A percentile compares a stretch with the other conserved stretches of the same genome.
Conservation (phyloP, 768 basidiomycete species). For the Phylloporus rhodoxanthus region DNA sequence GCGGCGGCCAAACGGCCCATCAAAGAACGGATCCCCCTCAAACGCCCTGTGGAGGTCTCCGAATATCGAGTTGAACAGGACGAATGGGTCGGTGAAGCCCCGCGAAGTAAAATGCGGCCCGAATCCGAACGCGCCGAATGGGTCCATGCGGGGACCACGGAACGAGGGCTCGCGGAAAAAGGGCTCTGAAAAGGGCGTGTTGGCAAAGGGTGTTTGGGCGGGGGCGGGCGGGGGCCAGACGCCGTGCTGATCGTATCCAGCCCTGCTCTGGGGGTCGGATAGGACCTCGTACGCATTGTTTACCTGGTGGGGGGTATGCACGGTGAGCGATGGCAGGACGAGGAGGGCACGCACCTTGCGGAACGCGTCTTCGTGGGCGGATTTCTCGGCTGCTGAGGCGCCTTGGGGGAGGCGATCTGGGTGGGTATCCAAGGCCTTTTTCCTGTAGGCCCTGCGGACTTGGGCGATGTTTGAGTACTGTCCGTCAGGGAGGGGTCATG, state of each 20-base stretch:
- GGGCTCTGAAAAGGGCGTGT: slow-evolving; percentile 17
- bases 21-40: slow-evolving; percentile 32
- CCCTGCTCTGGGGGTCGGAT: slow-evolving; percentile 53
- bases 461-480: slow-evolving; percentile 4
- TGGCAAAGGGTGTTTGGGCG: slow-evolving; percentile 8
- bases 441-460: slow-evolving; percentile 80
- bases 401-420: slow-evolving; percentile 63
- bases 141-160: slow-evolving; percentile 24
- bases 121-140: slow-evolving; percentile 18
- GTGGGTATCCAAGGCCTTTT: slow-evolving; percentile 65
- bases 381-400: slow-evolving; percentile 54
- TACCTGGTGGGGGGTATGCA: slow-evolving; percentile 37
- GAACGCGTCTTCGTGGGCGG: slow-evolving; percentile 54
- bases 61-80: slow-evolving; percentile 69
- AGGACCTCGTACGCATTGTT: slow-evolving; percentile 78
- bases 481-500: background rate
- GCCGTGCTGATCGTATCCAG: slow-evolving; percentile 64
- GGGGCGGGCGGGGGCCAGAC: slow-evolving; percentile 64
- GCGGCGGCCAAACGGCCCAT: slow-evolving; percentile 16
- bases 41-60: slow-evolving; percentile 40
- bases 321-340: background rate
- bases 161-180: slow-evolving; percentile 11
- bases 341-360: slow-evolving; percentile 28
- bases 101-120: slow-evolving; percentile 11
- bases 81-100: slow-evolving; percentile 68